Evolutionary conservation across 345 rosid species (phyloP).

Genomic region (Laguncularia racemosa): DNA sequence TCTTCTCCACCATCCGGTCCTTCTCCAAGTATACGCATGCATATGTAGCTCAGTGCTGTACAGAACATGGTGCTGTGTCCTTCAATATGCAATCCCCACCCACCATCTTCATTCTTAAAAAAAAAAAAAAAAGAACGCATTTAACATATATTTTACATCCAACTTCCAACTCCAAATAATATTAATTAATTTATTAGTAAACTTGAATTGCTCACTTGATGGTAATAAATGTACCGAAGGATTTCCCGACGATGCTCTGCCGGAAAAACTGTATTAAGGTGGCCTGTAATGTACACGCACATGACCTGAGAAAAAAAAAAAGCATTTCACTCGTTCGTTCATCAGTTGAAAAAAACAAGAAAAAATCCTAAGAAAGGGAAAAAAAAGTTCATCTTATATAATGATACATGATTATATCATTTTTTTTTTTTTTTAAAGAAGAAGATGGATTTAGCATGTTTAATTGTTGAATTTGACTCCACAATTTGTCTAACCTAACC

Average conservation of each 20-base stretch:
- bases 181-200: no score
- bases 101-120: constrained; percentile 27
- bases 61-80: constrained; percentile 33
- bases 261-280: constrained; percentile 22
- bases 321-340: not conserved
- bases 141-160: no score
- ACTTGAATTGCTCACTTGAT: constrained; percentile 14
- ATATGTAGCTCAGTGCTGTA: constrained; percentile 22
- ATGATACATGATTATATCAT: no score
- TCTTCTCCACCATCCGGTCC: constrained; percentile 25
- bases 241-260: constrained; percentile 24
- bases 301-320: constrained; percentile 9
- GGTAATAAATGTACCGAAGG: constrained; percentile 27
- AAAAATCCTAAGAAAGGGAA: no score
- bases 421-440: no score
- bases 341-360: no score
- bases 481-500: no score
- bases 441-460: no score
- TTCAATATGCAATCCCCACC: constrained; percentile 33
- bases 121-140: no score
- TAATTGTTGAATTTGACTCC: no score
- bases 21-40: constrained; percentile 33
- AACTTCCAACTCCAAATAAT: no score
- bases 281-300: constrained; percentile 31
- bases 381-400: no score